Conservation (phyloP, 139 green algal species). For the Yamagishiella unicocca region DNA sequence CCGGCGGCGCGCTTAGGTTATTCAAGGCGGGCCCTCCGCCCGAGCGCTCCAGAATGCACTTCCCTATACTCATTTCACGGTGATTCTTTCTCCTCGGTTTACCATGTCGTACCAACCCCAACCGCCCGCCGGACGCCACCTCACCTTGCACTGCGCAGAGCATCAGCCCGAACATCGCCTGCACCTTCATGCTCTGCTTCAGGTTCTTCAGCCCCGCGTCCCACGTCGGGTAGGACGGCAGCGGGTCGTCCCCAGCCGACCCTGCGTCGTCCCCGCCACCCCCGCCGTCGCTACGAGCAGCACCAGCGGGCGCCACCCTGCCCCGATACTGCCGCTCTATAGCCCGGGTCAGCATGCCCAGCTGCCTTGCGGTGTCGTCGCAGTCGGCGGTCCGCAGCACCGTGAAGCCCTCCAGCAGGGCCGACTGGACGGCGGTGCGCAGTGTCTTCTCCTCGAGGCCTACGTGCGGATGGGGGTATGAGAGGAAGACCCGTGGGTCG, state of each 20-base stretch:
- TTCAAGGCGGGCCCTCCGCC: no score
- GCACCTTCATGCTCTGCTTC: slow-evolving; percentile 23
- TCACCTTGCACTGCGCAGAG: slow-evolving; percentile 53
- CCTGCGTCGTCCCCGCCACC: background rate
- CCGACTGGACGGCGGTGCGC: slow-evolving; percentile 28
- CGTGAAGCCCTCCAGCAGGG: slow-evolving; percentile 50
- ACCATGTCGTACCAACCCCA: no score
- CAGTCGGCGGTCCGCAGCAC: slow-evolving; percentile 26
- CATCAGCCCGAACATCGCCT: slow-evolving; percentile 55
- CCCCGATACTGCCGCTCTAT: slow-evolving; percentile 27
- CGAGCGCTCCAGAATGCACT: no score
- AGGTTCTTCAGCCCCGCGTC: slow-evolving; percentile 5
- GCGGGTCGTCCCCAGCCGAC: background rate
- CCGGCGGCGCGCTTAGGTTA: no score
- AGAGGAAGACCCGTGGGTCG: no score
- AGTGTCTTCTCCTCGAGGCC: slow-evolving; percentile 18
- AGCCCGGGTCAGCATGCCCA: slow-evolving; percentile 43
- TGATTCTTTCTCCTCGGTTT: no score
- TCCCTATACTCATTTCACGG: no score
- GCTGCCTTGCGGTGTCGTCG: slow-evolving; percentile 28
- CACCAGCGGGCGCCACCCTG: background rate
- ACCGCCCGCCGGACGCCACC: no score
- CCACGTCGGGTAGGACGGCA: slow-evolving; percentile 32
- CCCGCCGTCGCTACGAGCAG: background rate
- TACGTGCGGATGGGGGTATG: background rate